phyloP scores from a whole-genome alignment of 1,284 basidiomycete genomes.

The Chalciporus sp. region DNA sequence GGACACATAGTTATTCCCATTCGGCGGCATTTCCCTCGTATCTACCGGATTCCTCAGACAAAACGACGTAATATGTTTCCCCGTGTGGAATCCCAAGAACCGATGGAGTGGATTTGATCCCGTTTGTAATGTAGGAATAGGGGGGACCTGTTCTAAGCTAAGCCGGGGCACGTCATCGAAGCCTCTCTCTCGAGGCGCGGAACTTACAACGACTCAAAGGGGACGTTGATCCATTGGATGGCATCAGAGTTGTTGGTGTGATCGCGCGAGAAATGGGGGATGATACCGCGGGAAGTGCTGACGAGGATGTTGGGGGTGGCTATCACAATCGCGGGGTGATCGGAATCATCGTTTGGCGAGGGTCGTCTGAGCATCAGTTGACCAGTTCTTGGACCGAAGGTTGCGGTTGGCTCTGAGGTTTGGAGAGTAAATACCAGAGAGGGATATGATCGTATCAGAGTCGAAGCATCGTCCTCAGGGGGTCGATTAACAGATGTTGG shows the following conservation, averaged over 20 bases:
- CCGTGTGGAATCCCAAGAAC: constrained; percentile 56
- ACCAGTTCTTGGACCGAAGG: constrained; percentile 31
- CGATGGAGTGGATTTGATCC: constrained; percentile 56
- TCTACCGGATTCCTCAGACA: constrained; percentile 69
- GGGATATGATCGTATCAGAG: constrained; percentile 3
- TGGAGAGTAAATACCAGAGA: constrained; percentile 21
- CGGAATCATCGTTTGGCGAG: background rate
- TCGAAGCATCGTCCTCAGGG: background rate
- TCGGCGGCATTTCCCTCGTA: constrained; percentile 66
- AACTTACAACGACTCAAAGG: constrained; percentile 82
- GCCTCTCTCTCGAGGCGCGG: background rate
- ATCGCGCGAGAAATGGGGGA: constrained; percentile 75
- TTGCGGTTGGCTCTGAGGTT: background rate
- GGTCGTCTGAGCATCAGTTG: constrained; percentile 19
- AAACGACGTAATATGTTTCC: constrained; percentile 57
- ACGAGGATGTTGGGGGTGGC: constrained; percentile 64
- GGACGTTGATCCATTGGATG: constrained; percentile 64
- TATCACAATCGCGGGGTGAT: constrained; percentile 37
- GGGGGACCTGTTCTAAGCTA: constrained; percentile 65
- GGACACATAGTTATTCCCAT: constrained; percentile 58
- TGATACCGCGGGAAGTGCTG: constrained; percentile 67
- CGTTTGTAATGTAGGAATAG: constrained; percentile 56
- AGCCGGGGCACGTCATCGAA: background rate
- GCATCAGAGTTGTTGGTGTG: constrained; percentile 50
- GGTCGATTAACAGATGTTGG: background rate